Evolutionary conservation across 345 rosid genomes (phyloP), one percentile per base, ranked within the genome.

Genomic region (Psidium guajava): DNA sequence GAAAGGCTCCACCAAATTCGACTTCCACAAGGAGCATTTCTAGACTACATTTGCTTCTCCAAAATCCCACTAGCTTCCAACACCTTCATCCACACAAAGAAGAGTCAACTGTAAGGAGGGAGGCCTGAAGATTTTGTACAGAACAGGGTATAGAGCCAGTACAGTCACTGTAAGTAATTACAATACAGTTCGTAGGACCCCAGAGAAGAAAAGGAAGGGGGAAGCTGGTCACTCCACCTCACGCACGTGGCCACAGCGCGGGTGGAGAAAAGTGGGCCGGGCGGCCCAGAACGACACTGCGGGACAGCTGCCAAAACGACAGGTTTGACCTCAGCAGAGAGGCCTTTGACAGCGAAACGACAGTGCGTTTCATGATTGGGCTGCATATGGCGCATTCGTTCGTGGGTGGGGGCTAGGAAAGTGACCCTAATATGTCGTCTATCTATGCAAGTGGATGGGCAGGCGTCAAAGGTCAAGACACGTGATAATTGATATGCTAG

Each of bases 21-120:
- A 97, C 83, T 97, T 97, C 90, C 99, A 96, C 94, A 97, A 97
- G 83, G 99, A 97, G 88, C 97, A 96, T 82, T 97, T 97, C 92
- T 97, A 86, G 86, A 84, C 54, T 44, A 12, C 5, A 24, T 36
- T 21, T 21, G 25, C 25, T n/a, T 6, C 83, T 51, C 44, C 57
- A 11, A 27, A 6, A 36, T 32, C 47, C 80, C 47, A 69, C 20
- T 18, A 36, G 80, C 80, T 40, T 36, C 8, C 80, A 3, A 20
- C 57, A 54, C 11, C 25, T 20, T 6, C 57, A 21, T 69, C 80
- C 80, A 36, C 47, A 47, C 80, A 69, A 5, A 69, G 80, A 59
- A 59, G 64, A 83, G 24, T 50, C 75, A 64, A 69, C 80, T 2
- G 80, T 25, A 57, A 25, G 32, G 64, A 56, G 16, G 28, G 25